Evolutionary conservation across 352 stramenopile species (phyloP).

Genomic region (Halophytophthora polymorphica): DNA sequence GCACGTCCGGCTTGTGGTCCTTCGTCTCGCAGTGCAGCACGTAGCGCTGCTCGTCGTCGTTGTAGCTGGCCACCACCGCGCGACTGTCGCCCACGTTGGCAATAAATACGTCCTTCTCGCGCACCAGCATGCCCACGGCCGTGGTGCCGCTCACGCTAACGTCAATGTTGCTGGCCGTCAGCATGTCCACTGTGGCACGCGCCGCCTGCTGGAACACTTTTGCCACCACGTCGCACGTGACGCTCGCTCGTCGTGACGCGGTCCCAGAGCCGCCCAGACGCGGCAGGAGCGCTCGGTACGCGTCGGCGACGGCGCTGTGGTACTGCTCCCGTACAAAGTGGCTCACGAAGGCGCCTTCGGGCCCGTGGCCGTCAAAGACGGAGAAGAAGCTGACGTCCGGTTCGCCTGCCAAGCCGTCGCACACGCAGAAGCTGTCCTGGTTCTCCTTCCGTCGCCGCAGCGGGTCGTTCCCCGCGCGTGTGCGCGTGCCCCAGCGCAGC

Average conservation of each 20-base stretch:
- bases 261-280: not conserved
- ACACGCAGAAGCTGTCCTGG: conserved; percentile 72
- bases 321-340: conserved; percentile 74
- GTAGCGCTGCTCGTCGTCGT: conserved; percentile 31
- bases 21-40: conserved; percentile 56
- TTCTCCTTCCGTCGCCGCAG: conserved; percentile 83
- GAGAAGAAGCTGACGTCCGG: conserved; percentile 57
- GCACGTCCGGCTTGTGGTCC: conserved; percentile 80
- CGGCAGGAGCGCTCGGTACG: conserved; percentile 34
- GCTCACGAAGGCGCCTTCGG: conserved; percentile 71
- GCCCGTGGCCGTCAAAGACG: conserved; percentile 76
- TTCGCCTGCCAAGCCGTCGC: conserved; percentile 46
- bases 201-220: conserved; percentile 57
- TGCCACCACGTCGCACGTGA: conserved; percentile 39
- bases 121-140: conserved; percentile 58
- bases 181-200: conserved; percentile 31
- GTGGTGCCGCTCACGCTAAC: conserved; percentile 79
- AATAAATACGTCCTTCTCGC: conserved; percentile 60
- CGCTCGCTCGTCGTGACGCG: conserved; percentile 11
- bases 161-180: conserved; percentile 55
- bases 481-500: conserved; percentile 56
- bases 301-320: conserved; percentile 40
- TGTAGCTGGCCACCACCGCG: conserved; percentile 49
- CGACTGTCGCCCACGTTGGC: conserved; percentile 77
- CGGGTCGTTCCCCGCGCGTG: conserved; percentile 65